phyloP scores from a whole-genome alignment of 2,329 filamentous ascomycete genomes.

The Aspergillus terreus region DNA sequence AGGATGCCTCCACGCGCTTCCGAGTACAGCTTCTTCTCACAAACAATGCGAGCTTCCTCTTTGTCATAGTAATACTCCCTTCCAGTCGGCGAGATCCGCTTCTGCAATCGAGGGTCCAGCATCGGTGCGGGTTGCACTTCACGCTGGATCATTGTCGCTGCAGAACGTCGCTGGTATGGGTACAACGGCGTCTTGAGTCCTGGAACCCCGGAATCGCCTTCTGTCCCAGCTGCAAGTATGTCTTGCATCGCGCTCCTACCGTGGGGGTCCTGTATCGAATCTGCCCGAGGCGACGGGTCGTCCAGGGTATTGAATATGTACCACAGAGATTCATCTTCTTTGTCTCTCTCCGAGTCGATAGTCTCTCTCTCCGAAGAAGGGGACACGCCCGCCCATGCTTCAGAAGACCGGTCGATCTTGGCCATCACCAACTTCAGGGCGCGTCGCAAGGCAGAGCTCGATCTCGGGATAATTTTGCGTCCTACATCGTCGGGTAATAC shows the following conservation, averaged over 20 bases:
- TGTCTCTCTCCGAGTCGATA: constrained; percentile 12
- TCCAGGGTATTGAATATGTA: constrained; percentile 50
- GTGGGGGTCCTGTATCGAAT: constrained; percentile 28
- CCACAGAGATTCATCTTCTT: constrained; percentile 44
- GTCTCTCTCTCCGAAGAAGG: constrained; percentile 2
- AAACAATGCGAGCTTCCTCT: constrained; percentile 58
- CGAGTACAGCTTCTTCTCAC: constrained; percentile 70
- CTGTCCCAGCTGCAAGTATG: constrained; percentile 23
- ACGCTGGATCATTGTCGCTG: constrained; percentile 77
- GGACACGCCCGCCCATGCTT: constrained; percentile 36
- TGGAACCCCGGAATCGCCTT: constrained; percentile 21
- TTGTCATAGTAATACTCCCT: constrained; percentile 66
- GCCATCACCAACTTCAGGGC: constrained; percentile 38
- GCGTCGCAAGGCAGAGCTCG: constrained; percentile 29
- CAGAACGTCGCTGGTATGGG: constrained; percentile 74
- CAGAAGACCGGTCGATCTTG: constrained; percentile 35
- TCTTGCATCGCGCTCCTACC: constrained; percentile 35
- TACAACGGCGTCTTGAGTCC: constrained; percentile 61
- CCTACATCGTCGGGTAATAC: constrained; percentile 40
- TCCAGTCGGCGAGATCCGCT: constrained; percentile 58
- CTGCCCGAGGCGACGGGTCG: constrained; percentile 34
- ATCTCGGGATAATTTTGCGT: constrained; percentile 30
- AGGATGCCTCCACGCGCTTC: constrained; percentile 64
- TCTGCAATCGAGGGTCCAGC: constrained; percentile 70
- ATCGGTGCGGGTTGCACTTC: constrained; percentile 63